Conservation (phyloP, 2,329 filamentous ascomycete genomes). For the Pochonia chlamydosporia region DNA sequence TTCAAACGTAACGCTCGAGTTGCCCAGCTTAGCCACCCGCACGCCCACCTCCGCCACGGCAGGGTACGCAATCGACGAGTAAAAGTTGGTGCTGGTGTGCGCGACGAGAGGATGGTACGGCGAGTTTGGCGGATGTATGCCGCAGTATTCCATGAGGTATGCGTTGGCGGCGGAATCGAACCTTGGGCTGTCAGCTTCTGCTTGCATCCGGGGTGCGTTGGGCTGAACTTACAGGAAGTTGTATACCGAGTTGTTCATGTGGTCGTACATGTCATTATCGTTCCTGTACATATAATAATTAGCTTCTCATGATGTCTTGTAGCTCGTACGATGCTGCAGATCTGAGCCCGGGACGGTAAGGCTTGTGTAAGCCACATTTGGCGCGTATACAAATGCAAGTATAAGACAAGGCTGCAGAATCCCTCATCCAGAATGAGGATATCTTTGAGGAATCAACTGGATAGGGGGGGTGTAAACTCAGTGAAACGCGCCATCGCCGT, state of each 20-base stretch:
- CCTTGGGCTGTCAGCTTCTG: constrained; percentile 26
- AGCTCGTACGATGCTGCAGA: too few relatives aligned
- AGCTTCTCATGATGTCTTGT: not conserved
- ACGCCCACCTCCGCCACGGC: constrained; percentile 75
- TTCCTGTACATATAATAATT: constrained; percentile 48
- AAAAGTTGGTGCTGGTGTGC: constrained; percentile 80
- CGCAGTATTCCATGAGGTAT: constrained; percentile 76
- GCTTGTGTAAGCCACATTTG: not conserved
- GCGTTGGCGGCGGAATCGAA: constrained; percentile 89
- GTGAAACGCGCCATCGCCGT: not conserved
- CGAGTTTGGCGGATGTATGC: constrained; percentile 63
- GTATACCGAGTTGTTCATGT: constrained; percentile 89
- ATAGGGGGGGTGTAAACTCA: too few relatives aligned
- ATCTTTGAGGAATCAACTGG: too few relatives aligned
- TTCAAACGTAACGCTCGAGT: constrained; percentile 85
- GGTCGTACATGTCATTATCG: constrained; percentile 93
- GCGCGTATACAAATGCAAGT: not conserved
- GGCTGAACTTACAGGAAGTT: constrained; percentile 56
- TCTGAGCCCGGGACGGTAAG: not conserved
- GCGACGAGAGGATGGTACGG: constrained; percentile 78
- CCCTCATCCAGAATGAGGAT: too few relatives aligned
- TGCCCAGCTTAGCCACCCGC: constrained; percentile 77
- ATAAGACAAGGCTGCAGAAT: too few relatives aligned
- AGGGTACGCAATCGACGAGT: constrained; percentile 75
- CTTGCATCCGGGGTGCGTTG: not conserved